Evolutionary conservation across 768 basidiomycete species (phyloP).

Genomic region (Tricholoma furcatifolium): DNA sequence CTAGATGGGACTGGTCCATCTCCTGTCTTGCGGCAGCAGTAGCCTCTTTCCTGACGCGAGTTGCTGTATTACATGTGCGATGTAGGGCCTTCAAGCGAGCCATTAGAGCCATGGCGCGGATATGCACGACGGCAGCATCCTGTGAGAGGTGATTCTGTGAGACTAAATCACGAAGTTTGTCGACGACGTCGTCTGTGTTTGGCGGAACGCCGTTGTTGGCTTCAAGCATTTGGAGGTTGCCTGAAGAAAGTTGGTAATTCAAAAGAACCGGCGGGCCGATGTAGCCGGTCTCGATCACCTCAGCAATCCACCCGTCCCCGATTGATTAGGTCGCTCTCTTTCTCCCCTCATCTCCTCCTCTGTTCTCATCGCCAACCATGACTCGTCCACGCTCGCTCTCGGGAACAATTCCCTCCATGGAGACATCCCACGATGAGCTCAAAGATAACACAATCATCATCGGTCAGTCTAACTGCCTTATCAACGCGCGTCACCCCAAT

Average conservation of each 20-base stretch:
- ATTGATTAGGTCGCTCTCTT: constrained; percentile 11
- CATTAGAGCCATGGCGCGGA: constrained; percentile 74
- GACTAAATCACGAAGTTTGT: constrained; percentile 64
- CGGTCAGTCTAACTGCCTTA: constrained; percentile 48
- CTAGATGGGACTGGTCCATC: constrained; percentile 88
- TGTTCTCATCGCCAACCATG: constrained; percentile 29
- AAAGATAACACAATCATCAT: constrained; percentile 88
- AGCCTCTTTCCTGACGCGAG: constrained; percentile 66
- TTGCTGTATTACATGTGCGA: constrained; percentile 67
- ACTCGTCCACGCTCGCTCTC: constrained; percentile 58
- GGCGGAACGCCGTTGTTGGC: constrained; percentile 29
- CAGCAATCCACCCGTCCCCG: constrained; percentile 16
- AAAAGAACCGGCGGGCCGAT: constrained; percentile 9
- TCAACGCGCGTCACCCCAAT: constrained; percentile 7
- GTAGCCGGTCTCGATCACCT: constrained; percentile 13
- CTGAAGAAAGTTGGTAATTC: background rate
- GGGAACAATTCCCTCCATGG: constrained; percentile 91
- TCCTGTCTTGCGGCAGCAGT: constrained; percentile 78
- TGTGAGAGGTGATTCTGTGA: constrained; percentile 37
- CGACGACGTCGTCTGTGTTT: constrained; percentile 52
- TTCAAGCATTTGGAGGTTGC: constrained; percentile 24
- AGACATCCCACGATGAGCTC: constrained; percentile 65
- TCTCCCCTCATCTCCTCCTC: constrained; percentile 13
- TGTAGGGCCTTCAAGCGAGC: constrained; percentile 79
- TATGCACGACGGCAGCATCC: constrained; percentile 53